A percentile compares a stretch with the other conserved stretches of the same genome.
phyloP scores from a whole-genome alignment of 208 protist genomes.

The Acanthamoeba quina region DNA sequence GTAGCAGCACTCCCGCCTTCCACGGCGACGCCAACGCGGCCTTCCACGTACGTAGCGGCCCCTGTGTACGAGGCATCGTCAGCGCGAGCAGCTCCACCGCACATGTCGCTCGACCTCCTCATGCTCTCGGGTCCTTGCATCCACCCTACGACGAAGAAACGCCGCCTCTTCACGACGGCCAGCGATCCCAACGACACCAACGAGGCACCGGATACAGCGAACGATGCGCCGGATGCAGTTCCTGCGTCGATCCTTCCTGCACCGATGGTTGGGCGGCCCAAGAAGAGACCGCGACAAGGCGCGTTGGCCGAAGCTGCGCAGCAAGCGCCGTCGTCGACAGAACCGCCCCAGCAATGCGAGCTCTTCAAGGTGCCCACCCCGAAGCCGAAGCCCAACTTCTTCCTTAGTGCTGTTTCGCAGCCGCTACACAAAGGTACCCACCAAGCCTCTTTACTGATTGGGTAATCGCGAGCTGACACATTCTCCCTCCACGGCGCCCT shows the following conservation, averaged over 20 bases:
- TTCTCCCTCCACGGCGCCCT: too few species aligned
- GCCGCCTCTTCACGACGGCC: not conserved
- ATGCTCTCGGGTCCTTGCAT: conserved; percentile 19
- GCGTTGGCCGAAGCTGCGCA: too few species aligned
- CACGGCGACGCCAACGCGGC: not conserved
- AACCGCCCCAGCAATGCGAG: too few species aligned
- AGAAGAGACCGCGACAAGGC: too few species aligned
- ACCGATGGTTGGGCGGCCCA: too few species aligned
- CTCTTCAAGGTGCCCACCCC: not conserved
- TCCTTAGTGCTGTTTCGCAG: not conserved
- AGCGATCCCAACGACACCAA: not conserved
- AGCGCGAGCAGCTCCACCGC: not conserved
- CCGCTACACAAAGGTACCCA: conserved; percentile 16
- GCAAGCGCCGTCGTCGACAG: too few species aligned
- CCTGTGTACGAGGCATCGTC: not conserved
- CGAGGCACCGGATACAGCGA: too few species aligned
- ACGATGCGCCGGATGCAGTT: too few species aligned
- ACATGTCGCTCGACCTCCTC: not conserved
- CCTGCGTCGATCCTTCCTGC: too few species aligned
- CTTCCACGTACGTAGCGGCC: not conserved
- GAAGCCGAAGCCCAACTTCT: conserved; percentile 25
- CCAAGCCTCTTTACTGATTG: too few species aligned
- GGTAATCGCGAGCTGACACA: not conserved
- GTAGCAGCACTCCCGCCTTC: not conserved
- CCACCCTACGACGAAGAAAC: not conserved